Evolutionary conservation across 2,329 filamentous ascomycete genomes (phyloP).

Genomic region (Aspergillus nomiae): DNA sequence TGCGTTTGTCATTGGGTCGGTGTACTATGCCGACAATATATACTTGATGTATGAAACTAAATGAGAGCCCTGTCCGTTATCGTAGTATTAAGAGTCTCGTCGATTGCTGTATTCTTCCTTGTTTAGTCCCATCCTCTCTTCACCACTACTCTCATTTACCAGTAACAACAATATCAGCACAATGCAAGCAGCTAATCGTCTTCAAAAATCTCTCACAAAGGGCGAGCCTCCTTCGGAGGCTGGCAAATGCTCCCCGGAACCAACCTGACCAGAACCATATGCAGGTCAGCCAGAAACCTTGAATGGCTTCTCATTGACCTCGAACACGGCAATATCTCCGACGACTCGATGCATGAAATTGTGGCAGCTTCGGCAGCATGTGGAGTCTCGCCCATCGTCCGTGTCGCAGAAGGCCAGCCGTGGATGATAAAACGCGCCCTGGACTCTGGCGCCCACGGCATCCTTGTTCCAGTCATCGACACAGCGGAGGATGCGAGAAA

Average conservation of each 20-base stretch:
- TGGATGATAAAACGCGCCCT: conserved; percentile 32
- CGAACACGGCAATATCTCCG: conserved; percentile 26
- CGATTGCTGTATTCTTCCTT: neutral
- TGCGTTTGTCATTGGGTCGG: neutral
- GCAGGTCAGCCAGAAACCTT: conserved; percentile 3
- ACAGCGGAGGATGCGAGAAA: conserved; percentile 9
- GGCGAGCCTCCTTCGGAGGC: neutral
- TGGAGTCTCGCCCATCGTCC: conserved; percentile 26
- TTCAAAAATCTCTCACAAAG: neutral
- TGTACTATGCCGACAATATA: neutral
- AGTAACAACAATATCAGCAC: neutral
- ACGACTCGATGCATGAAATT: conserved; percentile 22
- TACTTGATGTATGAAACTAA: neutral
- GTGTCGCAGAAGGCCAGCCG: conserved; percentile 19
- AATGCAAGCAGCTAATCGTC: neutral
- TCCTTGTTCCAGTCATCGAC: conserved; percentile 39
- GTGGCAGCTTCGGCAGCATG: conserved; percentile 36
- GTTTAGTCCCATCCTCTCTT: neutral
- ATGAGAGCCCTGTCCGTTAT: neutral
- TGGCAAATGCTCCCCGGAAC: conserved; percentile 18
- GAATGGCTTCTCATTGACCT: conserved; percentile 24
- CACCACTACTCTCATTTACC: no score
- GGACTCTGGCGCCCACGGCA: conserved; percentile 30
- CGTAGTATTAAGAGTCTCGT: neutral
- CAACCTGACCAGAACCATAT: conserved; percentile 13